phyloP scores from a whole-genome alignment of 2,329 filamentous ascomycete species.

The Trichophyton schoenleinii region DNA sequence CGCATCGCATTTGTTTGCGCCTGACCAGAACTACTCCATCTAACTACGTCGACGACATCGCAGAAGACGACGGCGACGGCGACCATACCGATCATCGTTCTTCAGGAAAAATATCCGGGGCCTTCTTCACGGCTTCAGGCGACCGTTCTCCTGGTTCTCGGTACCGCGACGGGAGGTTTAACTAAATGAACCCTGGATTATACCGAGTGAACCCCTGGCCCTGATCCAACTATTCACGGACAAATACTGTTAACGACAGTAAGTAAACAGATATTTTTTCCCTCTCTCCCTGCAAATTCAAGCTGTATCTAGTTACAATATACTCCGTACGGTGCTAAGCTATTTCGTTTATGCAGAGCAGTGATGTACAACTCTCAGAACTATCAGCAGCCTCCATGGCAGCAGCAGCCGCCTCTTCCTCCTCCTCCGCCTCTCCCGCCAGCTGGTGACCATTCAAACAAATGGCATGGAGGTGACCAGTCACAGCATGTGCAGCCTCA shows the following conservation, averaged over 20 bases:
- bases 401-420: constrained; percentile 13
- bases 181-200: constrained; percentile 1
- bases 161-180: not conserved
- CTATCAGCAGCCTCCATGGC: constrained; percentile 29
- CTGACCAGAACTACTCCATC: not conserved
- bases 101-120: not conserved
- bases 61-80: not conserved
- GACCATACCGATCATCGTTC: not conserved
- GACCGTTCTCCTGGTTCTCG: not conserved
- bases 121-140: not conserved
- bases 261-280: not conserved
- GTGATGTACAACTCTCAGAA: constrained; percentile 26
- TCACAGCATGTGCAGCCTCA: constrained; percentile 9
- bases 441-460: constrained; percentile 14
- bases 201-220: not conserved
- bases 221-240: not conserved
- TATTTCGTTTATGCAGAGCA: not conserved
- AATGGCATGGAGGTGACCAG: constrained; percentile 31
- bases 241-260: not conserved
- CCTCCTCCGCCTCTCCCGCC: constrained; percentile 16
- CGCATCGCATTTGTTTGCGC: not conserved
- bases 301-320: not conserved
- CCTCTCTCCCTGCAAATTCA: not conserved
- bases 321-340: not conserved
- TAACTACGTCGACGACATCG: not conserved